These are phyloP conservation scores for Penicillium sp. DNA, from an alignment of 2,329 filamentous ascomycete species.

Conservation along the genomic window DNA sequence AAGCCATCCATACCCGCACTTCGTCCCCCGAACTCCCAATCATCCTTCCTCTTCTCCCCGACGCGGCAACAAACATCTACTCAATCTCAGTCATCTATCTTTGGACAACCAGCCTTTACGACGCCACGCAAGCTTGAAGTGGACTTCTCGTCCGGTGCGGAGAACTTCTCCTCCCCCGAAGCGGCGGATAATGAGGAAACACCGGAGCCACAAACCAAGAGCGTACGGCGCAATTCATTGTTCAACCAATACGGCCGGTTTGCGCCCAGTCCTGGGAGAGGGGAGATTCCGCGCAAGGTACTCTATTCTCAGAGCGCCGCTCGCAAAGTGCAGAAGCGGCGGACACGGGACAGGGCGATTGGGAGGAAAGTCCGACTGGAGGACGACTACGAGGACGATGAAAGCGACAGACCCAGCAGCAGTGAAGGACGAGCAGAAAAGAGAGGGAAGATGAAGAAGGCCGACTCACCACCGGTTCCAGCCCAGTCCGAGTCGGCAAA, in stretches of 20 bases:
- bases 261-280: slow-evolving; percentile 53
- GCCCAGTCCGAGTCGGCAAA: slow-evolving; percentile 22
- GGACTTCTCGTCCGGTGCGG: slow-evolving; percentile 45
- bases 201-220: slow-evolving; percentile 34
- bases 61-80: slow-evolving; percentile 27
- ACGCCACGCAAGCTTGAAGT: slow-evolving; percentile 45
- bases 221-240: slow-evolving; percentile 35
- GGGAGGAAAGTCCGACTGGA: slow-evolving; percentile 38
- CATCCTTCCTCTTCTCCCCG: slow-evolving; percentile 46
- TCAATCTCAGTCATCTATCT: slow-evolving; percentile 29
- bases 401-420: slow-evolving; percentile 35
- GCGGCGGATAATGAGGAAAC: slow-evolving; percentile 46
- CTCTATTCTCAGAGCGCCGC: slow-evolving; percentile 44
- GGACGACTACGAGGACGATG: slow-evolving; percentile 40
- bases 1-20: slow-evolving; percentile 45
- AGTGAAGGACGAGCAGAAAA: slow-evolving; percentile 33
- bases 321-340: slow-evolving; percentile 45
- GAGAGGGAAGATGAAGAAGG: slow-evolving; percentile 14
- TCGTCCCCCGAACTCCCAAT: slow-evolving; percentile 46
- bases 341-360: slow-evolving; percentile 43
- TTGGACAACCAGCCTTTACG: slow-evolving; percentile 41
- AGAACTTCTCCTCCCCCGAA: slow-evolving; percentile 43
- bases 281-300: slow-evolving; percentile 53
- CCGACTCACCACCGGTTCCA: background rate
- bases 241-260: slow-evolving; percentile 41